Conservation (phyloP, 2,329 filamentous ascomycete species). For the Furcasterigmium furcatum region DNA sequence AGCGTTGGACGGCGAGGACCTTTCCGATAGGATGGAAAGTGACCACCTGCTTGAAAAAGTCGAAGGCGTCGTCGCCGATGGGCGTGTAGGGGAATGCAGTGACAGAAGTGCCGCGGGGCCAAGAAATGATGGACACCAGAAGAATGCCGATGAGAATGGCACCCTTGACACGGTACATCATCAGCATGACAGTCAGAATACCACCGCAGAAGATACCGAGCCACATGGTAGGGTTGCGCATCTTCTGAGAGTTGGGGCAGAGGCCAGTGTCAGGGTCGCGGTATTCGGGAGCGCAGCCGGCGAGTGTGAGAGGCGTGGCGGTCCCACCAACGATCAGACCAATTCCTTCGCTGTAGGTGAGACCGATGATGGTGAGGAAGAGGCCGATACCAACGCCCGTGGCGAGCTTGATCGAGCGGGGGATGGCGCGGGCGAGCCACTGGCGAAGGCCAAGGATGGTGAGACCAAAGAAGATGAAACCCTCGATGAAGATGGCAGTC, state of each 20-base stretch:
- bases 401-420: slow-evolving; percentile 80
- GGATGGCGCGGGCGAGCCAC: slow-evolving; percentile 83
- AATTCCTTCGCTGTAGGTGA: slow-evolving; percentile 80
- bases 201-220: slow-evolving; percentile 85
- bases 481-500: slow-evolving; percentile 86
- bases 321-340: slow-evolving; percentile 69
- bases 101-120: slow-evolving; percentile 72
- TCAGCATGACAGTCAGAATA: slow-evolving; percentile 73
- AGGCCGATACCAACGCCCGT: slow-evolving; percentile 84
- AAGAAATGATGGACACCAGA: slow-evolving; percentile 83
- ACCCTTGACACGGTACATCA: slow-evolving; percentile 84
- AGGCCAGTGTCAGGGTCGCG: slow-evolving; percentile 41
- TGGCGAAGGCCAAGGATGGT: slow-evolving; percentile 80
- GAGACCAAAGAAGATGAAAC: slow-evolving; percentile 78
- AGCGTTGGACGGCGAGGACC: slow-evolving; percentile 69
- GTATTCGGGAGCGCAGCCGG: slow-evolving; percentile 58
- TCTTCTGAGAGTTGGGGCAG: slow-evolving; percentile 65
- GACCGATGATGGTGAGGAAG: slow-evolving; percentile 72
- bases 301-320: slow-evolving; percentile 69
- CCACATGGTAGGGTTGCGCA: slow-evolving; percentile 84
- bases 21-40: slow-evolving; percentile 75
- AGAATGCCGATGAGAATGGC: slow-evolving; percentile 82
- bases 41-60: slow-evolving; percentile 87
- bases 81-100: slow-evolving; percentile 77
- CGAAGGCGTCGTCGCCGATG: slow-evolving; percentile 66